phyloP scores from a whole-genome alignment of 129 eudicot species.

The Flaveria sonorensis region DNA sequence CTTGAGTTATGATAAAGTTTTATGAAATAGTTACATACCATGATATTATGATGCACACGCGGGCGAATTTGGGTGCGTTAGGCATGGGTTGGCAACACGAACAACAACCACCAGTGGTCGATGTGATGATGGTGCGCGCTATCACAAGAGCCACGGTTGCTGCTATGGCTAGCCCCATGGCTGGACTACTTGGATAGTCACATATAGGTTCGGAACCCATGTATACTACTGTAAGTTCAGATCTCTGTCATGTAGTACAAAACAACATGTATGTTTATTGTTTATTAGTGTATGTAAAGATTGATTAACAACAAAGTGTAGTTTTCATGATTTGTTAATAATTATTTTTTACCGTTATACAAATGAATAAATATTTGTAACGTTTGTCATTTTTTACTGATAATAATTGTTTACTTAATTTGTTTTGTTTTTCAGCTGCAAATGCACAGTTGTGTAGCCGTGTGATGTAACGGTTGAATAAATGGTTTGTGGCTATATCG shows the following conservation, averaged over 20 bases:
- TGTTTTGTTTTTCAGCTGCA: too few relatives aligned
- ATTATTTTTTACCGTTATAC: too few relatives aligned
- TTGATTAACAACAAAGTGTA: neutral
- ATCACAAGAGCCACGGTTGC: slow-evolving; percentile 21
- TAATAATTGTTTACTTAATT: too few relatives aligned
- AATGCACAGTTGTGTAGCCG: too few relatives aligned
- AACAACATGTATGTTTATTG: neutral
- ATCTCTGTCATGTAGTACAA: neutral
- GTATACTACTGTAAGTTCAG: slow-evolving; percentile 8
- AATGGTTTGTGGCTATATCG: neutral
- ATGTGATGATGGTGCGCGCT: slow-evolving; percentile 25
- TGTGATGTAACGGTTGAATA: neutral
- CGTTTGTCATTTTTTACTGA: too few relatives aligned
- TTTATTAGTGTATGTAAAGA: neutral
- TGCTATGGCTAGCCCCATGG: slow-evolving; percentile 30
- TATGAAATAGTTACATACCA: slow-evolving; percentile 11
- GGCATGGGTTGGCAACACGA: slow-evolving; percentile 24
- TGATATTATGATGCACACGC: slow-evolving; percentile 26
- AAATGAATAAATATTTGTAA: too few relatives aligned
- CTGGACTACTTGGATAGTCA: neutral
- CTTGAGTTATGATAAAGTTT: too few relatives aligned
- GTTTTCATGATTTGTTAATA: too few relatives aligned
- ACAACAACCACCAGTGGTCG: slow-evolving; percentile 30
- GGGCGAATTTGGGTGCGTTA: neutral
- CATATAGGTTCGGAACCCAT: neutral